Base-by-base conservation (phyloP, 2,329 filamentous ascomycete species). In the Neonectria neomacrospora region DNA sequence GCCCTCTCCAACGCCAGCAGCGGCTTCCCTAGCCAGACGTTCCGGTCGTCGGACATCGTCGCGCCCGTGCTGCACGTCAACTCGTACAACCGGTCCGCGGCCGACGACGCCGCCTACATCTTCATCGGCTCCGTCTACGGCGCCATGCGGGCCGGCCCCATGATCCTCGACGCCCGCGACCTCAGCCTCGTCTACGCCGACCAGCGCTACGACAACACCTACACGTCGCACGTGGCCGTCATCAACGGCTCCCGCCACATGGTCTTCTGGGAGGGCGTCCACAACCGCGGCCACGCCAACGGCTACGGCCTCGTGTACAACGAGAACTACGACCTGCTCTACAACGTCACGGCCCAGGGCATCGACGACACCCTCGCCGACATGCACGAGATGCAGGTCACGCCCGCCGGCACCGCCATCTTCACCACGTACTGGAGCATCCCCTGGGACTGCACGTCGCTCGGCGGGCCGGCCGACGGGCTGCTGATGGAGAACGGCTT, bases 311-410 rank as follows among this genome's bases (percentile, higher is more conserved):
- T 77, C 14, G 71, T 79, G 44, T 70, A 74, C 56, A 75, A 79
- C 58, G 57, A 73, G 50, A 68, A 65, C 26, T 82, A 82, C 66
- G 73, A 79, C 37, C 67, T 78, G 47, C 73, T 76, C 42, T 77
- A 77, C 69, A 77, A 78, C 28, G 72, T 81, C 16, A 80, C 76
- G 1, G 79, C 79, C 2, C 74, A 70, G 26, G 76, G 77, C 11
- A 65, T 79, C 12, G 68, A 67, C 10, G 76, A 76, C 23, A 76
- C 75, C 0, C 59, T 72, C 10, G 75, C 74, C 8, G 79, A 84
- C 58, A 73, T 81, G 45, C 82, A 83, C 66, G 80, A 82, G 51
- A 78, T 82, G 61, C 71, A 74, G 16, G 69, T 83, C n/a, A 83
- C 81, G 1, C 58, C 72, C 1, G 71, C 80, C 54, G 77, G 76